Conservation (phyloP, 805 yeast species). For the Wickerhamomyces queroliae region DNA sequence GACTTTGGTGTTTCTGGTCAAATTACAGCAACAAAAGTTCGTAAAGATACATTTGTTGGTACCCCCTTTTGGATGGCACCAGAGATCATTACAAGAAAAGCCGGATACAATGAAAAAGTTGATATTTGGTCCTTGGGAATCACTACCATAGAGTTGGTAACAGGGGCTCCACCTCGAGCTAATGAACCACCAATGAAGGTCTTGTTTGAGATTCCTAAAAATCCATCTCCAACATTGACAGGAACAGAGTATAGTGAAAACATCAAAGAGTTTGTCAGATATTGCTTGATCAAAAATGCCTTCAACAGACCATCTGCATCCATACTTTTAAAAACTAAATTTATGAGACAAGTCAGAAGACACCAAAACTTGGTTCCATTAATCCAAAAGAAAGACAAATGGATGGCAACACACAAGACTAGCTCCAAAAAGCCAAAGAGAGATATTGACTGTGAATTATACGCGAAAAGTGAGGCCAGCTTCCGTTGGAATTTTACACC, state of each 20-base stretch:
- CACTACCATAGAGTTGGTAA: constrained; percentile 78
- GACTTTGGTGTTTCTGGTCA: constrained; percentile 95
- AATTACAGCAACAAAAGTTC: constrained; percentile 52
- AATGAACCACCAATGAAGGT: constrained; percentile 74
- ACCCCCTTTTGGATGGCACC: constrained; percentile 99
- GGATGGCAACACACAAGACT: constrained; percentile 26
- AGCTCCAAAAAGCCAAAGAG: constrained; percentile 31
- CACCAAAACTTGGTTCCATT: constrained; percentile 26
- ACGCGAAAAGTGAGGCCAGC: constrained; percentile 18
- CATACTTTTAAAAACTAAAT: constrained; percentile 46
- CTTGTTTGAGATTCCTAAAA: constrained; percentile 60
- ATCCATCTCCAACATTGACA: constrained; percentile 53
- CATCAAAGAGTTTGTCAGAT: constrained; percentile 49
- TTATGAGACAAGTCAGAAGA: constrained; percentile 35
- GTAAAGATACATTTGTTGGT: constrained; percentile 80
- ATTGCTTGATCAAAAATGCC: constrained; percentile 68
- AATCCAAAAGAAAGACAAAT: constrained; percentile 34
- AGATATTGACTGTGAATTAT: constrained; percentile 26
- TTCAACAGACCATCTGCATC: constrained; percentile 54
- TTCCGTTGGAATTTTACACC: constrained; percentile 21
- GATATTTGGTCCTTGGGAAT: constrained; percentile 97
- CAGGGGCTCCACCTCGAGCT: constrained; percentile 78
- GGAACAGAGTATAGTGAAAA: constrained; percentile 37
- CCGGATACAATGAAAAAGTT: constrained; percentile 78
- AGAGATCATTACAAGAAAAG: constrained; percentile 62